These are phyloP conservation scores for Podosphaera xanthii DNA, from an alignment of 2,329 filamentous ascomycete species.

Conservation along the genomic window DNA sequence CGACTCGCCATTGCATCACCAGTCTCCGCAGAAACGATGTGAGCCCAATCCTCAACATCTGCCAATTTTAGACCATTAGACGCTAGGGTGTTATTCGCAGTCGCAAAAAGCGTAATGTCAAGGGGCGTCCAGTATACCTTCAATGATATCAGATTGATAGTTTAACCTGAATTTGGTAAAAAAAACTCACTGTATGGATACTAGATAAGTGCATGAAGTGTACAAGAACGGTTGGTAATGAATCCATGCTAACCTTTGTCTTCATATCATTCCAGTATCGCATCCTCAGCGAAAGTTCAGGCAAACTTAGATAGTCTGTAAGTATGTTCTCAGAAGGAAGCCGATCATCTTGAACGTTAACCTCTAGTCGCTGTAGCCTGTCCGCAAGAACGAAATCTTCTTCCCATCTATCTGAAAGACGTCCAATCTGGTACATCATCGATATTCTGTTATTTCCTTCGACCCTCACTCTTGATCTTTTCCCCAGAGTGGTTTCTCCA, in stretches of 20 bases:
- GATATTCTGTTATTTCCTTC: neutral
- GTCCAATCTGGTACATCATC: neutral
- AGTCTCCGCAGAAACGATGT: conserved; percentile 8
- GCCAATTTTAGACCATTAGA: conserved; percentile 4
- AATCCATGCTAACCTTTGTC: neutral
- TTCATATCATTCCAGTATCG: neutral
- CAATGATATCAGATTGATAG: neutral
- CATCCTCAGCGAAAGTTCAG: neutral
- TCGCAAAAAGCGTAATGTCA: neutral
- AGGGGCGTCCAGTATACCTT: neutral
- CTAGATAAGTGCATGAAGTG: neutral
- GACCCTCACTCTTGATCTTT: neutral
- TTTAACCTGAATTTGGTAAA: neutral
- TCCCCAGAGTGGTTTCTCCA: neutral
- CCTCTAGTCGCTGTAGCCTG: neutral
- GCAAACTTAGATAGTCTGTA: neutral
- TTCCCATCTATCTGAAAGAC: neutral
- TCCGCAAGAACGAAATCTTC: neutral
- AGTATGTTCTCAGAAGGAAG: neutral
- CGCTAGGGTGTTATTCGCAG: conserved; percentile 2
- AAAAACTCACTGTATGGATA: neutral
- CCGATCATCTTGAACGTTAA: neutral
- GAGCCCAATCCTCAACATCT: conserved; percentile 14
- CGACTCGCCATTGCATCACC: conserved; percentile 9
- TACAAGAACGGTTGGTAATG: neutral